Base-by-base conservation (phyloP, 345 rosid genomes). In the Hirschfeldia incana region DNA sequence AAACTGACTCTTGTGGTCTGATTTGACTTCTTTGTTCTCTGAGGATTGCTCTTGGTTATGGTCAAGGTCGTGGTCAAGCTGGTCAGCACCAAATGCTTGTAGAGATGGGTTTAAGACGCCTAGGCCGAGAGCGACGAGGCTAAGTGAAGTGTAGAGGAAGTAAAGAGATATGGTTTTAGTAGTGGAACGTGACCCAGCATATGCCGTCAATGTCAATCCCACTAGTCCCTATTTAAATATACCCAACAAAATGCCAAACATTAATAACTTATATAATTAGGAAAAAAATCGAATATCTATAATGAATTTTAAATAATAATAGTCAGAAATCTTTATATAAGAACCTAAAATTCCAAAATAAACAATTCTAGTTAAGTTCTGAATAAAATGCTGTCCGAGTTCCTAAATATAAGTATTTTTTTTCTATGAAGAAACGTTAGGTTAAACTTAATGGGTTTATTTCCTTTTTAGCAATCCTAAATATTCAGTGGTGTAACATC, bases 41-140 rank as follows among this genome's bases (percentile, higher is more conserved):
- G 73, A 49, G 30, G 92, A 91, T 58, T 86, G 21, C 17, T 87
- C 87, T 2, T 86, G 87, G 55, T 51, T 5, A 13, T 53, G 10
- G 82, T 74, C 83, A 42, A 80, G 80, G 46, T 80, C 64, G 8
- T 77, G 72, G 46, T 85, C 88, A 3, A 91, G 88, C 73, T 95
- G 97, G 86, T 92, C 98, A 2, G 99, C 92, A 10, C 90, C 99
- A 55, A 95, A 92, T 65, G 98, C 98, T 81, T 95, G 99, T 33
- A 95, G 74, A 37, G 99, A 93, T 30, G 98, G 98, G 78, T 86
- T 95, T 42, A 86, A 87, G 62, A 90, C 98, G 28, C 94, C 99
- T 29, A 85, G 88, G 76, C 99, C 99, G 0, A 93, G 55, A 17
- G 99, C 91, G 62, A 91, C 88, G 76, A 93, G 75, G 77, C 85